Percentiles rank a stretch among this genome's conserved stretches.
phyloP scores from a whole-genome alignment of 179 eudicot genomes.

The Heliamphora pulchella region DNA sequence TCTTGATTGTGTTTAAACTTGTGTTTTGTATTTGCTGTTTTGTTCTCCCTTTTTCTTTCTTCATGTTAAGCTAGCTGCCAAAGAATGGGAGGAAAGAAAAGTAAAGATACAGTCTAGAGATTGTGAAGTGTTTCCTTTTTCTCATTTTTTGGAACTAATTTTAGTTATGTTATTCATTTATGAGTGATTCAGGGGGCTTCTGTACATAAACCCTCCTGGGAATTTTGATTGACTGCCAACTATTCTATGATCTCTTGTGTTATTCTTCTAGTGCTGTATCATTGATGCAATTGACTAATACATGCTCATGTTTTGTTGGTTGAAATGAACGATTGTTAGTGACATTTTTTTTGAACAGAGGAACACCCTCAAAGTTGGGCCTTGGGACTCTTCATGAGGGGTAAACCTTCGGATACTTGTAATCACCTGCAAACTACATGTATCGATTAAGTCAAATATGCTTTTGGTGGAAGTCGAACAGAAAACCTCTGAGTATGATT shows the following conservation, averaged over 20 bases:
- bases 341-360: no score
- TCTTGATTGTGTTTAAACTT: slow-evolving; percentile 11
- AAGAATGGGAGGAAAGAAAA: background rate
- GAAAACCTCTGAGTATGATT: no score
- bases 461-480: no score
- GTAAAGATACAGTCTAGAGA: slow-evolving; percentile 9
- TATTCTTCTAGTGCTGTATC: background rate
- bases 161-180: background rate
- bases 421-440: no score
- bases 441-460: no score
- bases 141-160: background rate
- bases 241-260: background rate
- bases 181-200: slow-evolving; percentile 20
- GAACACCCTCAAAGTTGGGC: no score
- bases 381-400: no score
- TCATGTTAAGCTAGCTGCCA: slow-evolving; percentile 1
- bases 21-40: background rate
- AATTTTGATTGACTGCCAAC: slow-evolving; percentile 12
- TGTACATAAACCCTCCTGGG: slow-evolving; percentile 16
- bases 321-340: background rate
- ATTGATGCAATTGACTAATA: background rate
- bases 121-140: slow-evolving; percentile 5
- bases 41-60: background rate
- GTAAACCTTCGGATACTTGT: no score
- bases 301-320: background rate